A percentile compares a stretch with the other conserved stretches of the same genome.
These are phyloP conservation scores for Mycogone perniciosa DNA, from an alignment of 2,329 filamentous ascomycete genomes.

Conservation along the genomic window DNA sequence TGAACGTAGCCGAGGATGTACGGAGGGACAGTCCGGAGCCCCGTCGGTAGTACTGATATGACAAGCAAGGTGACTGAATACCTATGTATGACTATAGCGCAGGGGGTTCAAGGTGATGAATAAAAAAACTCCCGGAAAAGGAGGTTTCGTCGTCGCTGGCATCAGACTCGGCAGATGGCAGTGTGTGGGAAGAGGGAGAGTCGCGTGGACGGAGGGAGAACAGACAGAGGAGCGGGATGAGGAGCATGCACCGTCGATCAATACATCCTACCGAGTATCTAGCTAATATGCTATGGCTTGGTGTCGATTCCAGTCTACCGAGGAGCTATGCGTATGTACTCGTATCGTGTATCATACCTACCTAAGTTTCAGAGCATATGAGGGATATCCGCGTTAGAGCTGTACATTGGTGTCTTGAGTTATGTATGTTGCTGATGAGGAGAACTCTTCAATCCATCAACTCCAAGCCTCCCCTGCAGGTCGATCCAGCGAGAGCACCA, in stretches of 20 bases:
- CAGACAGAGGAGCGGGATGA: not conserved
- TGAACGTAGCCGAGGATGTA: constrained; percentile 11
- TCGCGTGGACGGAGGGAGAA: not conserved
- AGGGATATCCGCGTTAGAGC: no score
- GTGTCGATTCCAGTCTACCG: no score
- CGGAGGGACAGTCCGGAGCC: not conserved
- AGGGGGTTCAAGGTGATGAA: not conserved
- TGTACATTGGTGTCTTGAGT: no score
- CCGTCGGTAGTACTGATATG: not conserved
- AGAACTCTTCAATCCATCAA: no score
- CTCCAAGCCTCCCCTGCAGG: not conserved
- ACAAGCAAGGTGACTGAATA: no score
- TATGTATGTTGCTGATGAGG: no score
- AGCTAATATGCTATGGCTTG: not conserved
- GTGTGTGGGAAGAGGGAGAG: not conserved
- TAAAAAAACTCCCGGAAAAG: not conserved
- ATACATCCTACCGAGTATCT: not conserved
- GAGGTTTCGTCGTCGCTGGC: not conserved
- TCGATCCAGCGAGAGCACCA: not conserved
- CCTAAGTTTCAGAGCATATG: no score
- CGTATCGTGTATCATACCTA: no score
- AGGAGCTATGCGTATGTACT: no score
- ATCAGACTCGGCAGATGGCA: not conserved
- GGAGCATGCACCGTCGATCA: not conserved
- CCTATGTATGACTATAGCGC: no score